Evolutionary conservation across 805 yeast species (phyloP), one percentile per base, ranked within the genome.

Genomic region (Danielozyma ontarioensis): DNA sequence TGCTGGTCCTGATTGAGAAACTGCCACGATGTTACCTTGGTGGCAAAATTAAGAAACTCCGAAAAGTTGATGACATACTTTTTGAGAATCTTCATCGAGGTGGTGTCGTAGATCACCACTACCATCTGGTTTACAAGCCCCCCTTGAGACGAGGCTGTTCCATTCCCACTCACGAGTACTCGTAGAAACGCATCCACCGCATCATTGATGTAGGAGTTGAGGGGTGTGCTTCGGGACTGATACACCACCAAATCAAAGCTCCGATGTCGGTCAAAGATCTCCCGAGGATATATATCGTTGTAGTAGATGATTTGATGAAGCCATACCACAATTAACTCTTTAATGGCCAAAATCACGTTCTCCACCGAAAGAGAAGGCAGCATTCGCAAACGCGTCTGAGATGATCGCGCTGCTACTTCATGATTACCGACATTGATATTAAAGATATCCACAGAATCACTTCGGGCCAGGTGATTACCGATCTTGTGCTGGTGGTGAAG

Each of bases 391-490:
- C 14, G 29, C 15, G 15, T 5, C 12, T 17, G 17, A n/a, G 15
- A 25, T 13, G 13, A 5, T 15, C 27, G 35, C 18, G 36, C 13
- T 12, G 14, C 24, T 35, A 18, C 32, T 6, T 17, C 19, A 14
- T 29, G 32, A 18, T 59, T 14, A 32, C 41, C 17, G 46, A 44
- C 16, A 50, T 59, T 6, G 65, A 63, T 23, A 42, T 42, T 1
- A 45, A 47, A 7, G 95, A 89, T 44, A 70, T 88, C 5, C 85
- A 83, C 43, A 67, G 72, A 38, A 76, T 90, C 36, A 87, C 96
- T 0, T 86, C 97, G 0, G 96, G 96, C 0, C 98, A 93, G 55
- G 97, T 93, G 11, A 83, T 93, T 10, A 74, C 80, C 4, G 95
- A 85, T 46, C 58, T 93, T 27, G 66, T 76, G 0, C 77, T 90